Evolutionary conservation across 2,329 filamentous ascomycete genomes (phyloP), one percentile per base, ranked within the genome.

Genomic region (Leptographium flavum): DNA sequence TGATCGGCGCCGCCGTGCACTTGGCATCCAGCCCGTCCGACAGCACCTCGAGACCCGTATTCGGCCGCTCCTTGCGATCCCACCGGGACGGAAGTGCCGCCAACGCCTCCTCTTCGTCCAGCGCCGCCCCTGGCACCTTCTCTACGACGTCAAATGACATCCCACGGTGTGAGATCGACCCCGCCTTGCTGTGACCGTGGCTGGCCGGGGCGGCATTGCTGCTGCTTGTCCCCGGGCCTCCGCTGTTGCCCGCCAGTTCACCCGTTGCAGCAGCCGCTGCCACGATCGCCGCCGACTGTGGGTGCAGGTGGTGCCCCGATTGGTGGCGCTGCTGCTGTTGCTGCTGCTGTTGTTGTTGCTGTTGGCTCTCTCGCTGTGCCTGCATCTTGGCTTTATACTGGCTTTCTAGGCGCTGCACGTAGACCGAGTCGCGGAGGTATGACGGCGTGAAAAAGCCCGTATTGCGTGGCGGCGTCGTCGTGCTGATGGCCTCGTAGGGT

Each of bases 101-200:
- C 36, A 85, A 59, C 2, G 55, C 43, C 21, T 70, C 66, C 41
- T 83, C 76, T 30, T 83, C 75, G 32, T 81, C 75, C 31, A 38
- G 31, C 25, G 28, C 28, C 30, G 30, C 17, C 9, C n/a, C 42
- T 14, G 35, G 30, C 23, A 8, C 28, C 52, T 84, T 79, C 64
- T 95, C 90, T 54, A 93, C 80, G 49, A 94, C 72, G 56, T 93
- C 87, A 60, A 86, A 86, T 15, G 83, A 78, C 64, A 93, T 76
- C 19, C 86, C 87, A 45, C 83, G 74, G 62, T 93, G 81, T 27
- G 72, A 67, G 5, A 65, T 60, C 4, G 81, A 68, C 19, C 73
- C 64, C 56, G 79, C 73, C 58, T 76, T 78, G 31, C 31, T 36
- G 15, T 47, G 59, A 19, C 22, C 13, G 36, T 19, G 3, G 17